Conservation (phyloP, 1,284 basidiomycete species). For the Rhodotorula sp. region DNA sequence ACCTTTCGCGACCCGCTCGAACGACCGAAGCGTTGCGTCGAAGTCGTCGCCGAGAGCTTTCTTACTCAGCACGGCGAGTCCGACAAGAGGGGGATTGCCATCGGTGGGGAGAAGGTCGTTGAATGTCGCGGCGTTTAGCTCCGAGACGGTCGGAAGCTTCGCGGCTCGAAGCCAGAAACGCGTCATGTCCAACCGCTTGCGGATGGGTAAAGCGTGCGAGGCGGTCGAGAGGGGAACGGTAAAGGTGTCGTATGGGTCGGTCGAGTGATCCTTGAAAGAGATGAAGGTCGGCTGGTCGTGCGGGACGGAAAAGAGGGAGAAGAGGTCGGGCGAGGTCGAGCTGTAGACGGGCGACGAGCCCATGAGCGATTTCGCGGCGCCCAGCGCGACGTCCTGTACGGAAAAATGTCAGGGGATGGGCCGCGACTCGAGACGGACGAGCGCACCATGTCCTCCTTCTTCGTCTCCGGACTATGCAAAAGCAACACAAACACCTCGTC, state of each 20-base stretch:
- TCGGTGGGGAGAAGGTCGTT: slow-evolving; percentile 68
- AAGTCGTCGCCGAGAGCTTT: slow-evolving; percentile 45
- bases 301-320: slow-evolving; percentile 51
- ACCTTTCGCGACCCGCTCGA: slow-evolving; percentile 59
- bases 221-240: background rate
- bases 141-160: slow-evolving; percentile 66
- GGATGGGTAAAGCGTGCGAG: slow-evolving; percentile 2
- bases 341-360: slow-evolving; percentile 66
- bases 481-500: slow-evolving; percentile 72
- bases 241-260: background rate
- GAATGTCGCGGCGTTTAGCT: slow-evolving; percentile 73
- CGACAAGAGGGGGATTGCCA: slow-evolving; percentile 64
- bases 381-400: background rate
- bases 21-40: slow-evolving; percentile 53
- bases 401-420: slow-evolving; percentile 42
- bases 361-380: slow-evolving; percentile 60
- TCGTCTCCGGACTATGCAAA: slow-evolving; percentile 57
- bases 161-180: slow-evolving; percentile 63
- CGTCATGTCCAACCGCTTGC: slow-evolving; percentile 25
- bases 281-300: slow-evolving; percentile 60
- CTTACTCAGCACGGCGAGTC: slow-evolving; percentile 59
- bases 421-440: slow-evolving; percentile 36
- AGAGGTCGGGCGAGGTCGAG: slow-evolving; percentile 51
- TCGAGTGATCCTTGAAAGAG: slow-evolving; percentile 66
- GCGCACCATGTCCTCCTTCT: slow-evolving; percentile 42